Evolutionary conservation across 805 yeast genomes (phyloP), one percentile per base, ranked within the genome.

Genomic region (Starmerella kuoi): DNA sequence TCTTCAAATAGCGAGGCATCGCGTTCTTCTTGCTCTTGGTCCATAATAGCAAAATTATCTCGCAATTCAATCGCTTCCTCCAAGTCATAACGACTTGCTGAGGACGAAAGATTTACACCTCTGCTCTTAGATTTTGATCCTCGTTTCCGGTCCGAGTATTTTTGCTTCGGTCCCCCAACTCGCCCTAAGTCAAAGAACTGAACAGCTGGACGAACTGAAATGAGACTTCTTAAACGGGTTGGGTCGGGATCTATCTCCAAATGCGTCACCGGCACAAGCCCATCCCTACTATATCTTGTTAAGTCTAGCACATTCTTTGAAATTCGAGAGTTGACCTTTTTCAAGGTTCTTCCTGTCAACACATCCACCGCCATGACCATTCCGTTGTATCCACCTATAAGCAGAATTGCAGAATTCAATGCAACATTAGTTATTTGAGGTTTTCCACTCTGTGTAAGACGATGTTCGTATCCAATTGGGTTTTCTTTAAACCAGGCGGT

Each of bases 151-250:
- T 18, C 22, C 14, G 41, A 14, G 20, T 19, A 21, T n/a, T 11
- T 12, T 21, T 24, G 23, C 17, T 31, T 23, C 3, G 37, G 2
- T 3, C 7, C 2, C 5, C 30, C 37, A 4, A 24, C 31, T 8
- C n/a, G 4, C 22, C 60, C 61, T 22, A 58, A 37, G 41, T 59
- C 61, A 35, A 58, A 52, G 41, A 47, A 54, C 41, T 56, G 60
- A 1, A 57, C 37, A 2, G 56, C 55, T 4, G 55, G 51, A 8
- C 54, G 46, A 6, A 57, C 56, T 6, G 47, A 52, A 6, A 57
- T 44, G 17, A 55, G 27, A 8, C 57, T 60, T 8, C 59, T 58
- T 20, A 59, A 51, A 18, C 50, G 47, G 14, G 44, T 23, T 2
- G 61, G 59, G 38, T 59, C 49, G 2, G 57, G 48, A 41, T 58